Conservation (phyloP, 2,329 filamentous ascomycete genomes). For the Shiraia sp. region DNA sequence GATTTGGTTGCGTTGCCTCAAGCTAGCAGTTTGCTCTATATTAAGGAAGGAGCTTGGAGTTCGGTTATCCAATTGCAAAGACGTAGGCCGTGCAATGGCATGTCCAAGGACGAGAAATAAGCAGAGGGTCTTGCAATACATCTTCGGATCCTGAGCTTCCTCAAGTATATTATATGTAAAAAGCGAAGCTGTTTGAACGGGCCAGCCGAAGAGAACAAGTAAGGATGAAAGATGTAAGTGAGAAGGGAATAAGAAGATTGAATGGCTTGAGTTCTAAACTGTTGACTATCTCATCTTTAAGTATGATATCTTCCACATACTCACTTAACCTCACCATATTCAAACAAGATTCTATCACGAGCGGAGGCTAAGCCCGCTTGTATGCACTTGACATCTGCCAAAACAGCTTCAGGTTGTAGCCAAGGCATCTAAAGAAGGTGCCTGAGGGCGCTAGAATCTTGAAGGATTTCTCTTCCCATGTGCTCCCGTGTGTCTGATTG, state of each 20-base stretch:
- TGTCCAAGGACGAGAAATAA: slow-evolving; percentile 2
- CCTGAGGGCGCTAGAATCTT: background rate
- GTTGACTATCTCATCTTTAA: background rate
- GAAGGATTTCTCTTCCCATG: slow-evolving; percentile 1
- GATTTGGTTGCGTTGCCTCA: slow-evolving; percentile 1
- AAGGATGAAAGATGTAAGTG: slow-evolving; percentile 5
- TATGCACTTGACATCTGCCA: slow-evolving; percentile 4
- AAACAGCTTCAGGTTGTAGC: slow-evolving; percentile 2
- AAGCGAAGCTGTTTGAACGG: slow-evolving; percentile 11
- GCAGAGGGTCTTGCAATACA: slow-evolving; percentile 12
- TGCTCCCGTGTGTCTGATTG: too few relatives aligned
- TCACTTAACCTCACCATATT: background rate
- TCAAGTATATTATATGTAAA: background rate
- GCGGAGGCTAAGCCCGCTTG: slow-evolving; percentile 1
- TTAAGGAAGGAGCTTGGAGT: background rate
- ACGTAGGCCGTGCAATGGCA: slow-evolving; percentile 3
- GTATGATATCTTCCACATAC: background rate
- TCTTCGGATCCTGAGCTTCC: slow-evolving; percentile 1
- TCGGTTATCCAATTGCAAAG: background rate
- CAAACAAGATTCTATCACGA: background rate
- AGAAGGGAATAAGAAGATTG: background rate
- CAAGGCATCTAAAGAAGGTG: background rate
- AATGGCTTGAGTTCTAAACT: background rate
- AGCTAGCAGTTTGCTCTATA: background rate
- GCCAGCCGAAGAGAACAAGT: too few relatives aligned